phyloP scores from a whole-genome alignment of 306 rosid species.

The Macrotyloma uniflorum region DNA sequence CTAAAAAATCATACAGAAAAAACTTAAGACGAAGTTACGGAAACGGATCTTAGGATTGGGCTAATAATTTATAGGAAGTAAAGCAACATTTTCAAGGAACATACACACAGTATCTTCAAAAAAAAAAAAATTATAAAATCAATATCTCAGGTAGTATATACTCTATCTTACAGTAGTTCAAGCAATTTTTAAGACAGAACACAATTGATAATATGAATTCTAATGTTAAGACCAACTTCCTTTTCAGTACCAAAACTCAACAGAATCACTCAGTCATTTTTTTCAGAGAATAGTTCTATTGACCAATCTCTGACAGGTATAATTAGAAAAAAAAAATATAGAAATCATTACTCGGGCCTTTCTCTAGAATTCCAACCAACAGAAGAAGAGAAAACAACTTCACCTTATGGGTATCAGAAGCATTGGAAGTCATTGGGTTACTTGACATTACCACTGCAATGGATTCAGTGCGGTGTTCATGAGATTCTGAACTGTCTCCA shows the following conservation, averaged over 20 bases:
- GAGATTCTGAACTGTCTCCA: slow-evolving; percentile 44
- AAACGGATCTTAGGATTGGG: slow-evolving; percentile 8
- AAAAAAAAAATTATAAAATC: not conserved
- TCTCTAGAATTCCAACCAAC: slow-evolving; percentile 28
- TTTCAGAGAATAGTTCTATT: not conserved
- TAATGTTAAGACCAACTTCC: slow-evolving; percentile 19
- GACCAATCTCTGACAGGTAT: not conserved
- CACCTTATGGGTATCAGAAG: slow-evolving; percentile 63
- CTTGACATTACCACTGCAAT: slow-evolving; percentile 43
- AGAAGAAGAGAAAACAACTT: slow-evolving; percentile 29
- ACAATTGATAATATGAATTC: not conserved
- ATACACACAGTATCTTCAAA: not conserved
- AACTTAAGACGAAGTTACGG: not conserved
- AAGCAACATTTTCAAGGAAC: slow-evolving; percentile 14
- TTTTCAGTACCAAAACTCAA: slow-evolving; percentile 10
- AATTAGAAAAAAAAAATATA: not conserved
- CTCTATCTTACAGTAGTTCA: slow-evolving; percentile 18
- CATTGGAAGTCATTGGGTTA: slow-evolving; percentile 46
- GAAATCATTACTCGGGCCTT: not conserved
- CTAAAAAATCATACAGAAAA: not conserved
- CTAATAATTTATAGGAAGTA: slow-evolving; percentile 11
- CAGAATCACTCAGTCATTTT: not conserved
- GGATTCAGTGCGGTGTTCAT: slow-evolving; percentile 46
- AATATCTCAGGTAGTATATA: not conserved
- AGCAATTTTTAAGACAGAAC: not conserved